Evolutionary conservation across 1,284 basidiomycete genomes (phyloP).

Genomic region (Volvariella surrecta): DNA sequence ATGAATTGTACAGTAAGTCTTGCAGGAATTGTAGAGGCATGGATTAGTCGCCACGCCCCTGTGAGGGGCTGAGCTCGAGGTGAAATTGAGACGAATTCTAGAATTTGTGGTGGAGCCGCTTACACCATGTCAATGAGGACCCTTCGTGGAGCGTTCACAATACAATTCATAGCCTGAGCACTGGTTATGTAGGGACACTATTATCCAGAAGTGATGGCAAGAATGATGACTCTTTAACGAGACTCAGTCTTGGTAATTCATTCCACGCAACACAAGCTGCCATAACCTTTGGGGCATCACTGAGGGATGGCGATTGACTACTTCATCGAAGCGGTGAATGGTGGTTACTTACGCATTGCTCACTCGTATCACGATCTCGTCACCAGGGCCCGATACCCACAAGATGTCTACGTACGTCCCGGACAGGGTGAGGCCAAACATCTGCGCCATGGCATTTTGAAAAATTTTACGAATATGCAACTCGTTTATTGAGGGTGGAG

Average conservation of each 20-base stretch:
- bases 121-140: too few species aligned
- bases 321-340: background rate
- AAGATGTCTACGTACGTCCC: slow-evolving; percentile 22
- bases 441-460: slow-evolving; percentile 19
- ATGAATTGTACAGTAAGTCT: too few species aligned
- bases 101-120: too few species aligned
- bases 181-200: too few species aligned
- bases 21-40: too few species aligned
- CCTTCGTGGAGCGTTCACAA: too few species aligned
- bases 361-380: slow-evolving; percentile 19
- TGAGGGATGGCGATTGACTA: slow-evolving; percentile 9
- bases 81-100: too few species aligned
- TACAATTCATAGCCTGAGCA: too few species aligned
- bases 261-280: slow-evolving; percentile 20
- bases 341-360: slow-evolving; percentile 18
- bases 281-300: slow-evolving; percentile 21
- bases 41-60: too few species aligned
- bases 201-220: slow-evolving; percentile 20
- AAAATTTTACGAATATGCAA: slow-evolving; percentile 21
- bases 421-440: slow-evolving; percentile 21
- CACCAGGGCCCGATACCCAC: slow-evolving; percentile 21
- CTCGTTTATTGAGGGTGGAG: slow-evolving; percentile 15
- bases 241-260: slow-evolving; percentile 17
- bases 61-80: too few species aligned
- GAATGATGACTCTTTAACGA: slow-evolving; percentile 25